Evolutionary conservation across 306 rosid genomes (phyloP).

Genomic region (Carpinus fangiana): DNA sequence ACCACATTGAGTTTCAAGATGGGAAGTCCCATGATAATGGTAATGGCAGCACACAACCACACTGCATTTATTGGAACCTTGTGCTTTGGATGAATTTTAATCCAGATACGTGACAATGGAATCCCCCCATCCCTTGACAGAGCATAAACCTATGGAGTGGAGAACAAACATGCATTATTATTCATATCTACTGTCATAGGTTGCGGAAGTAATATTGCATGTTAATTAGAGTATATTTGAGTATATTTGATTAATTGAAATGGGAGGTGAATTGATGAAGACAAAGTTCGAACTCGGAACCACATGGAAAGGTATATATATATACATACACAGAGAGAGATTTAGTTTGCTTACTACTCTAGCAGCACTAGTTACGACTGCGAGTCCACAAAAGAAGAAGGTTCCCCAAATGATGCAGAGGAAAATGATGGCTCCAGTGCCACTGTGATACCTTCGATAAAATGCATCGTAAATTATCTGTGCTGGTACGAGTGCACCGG

Average conservation of each 20-base stretch:
- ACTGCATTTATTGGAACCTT: constrained; percentile 6
- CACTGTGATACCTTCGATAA: constrained; percentile 6
- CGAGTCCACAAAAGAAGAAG: constrained; percentile 8
- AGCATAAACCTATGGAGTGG: neutral
- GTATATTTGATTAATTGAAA: no score
- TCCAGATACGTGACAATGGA: constrained; percentile 5
- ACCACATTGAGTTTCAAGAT: constrained; percentile 6
- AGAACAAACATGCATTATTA: neutral
- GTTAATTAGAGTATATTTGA: no score
- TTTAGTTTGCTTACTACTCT: constrained; percentile 6
- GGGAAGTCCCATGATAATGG: constrained; percentile 1
- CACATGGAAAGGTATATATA: no score
- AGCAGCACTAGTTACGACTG: neutral
- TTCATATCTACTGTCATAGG: neutral
- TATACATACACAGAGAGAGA: no score
- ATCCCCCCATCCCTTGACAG: constrained; percentile 9
- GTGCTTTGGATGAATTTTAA: neutral
- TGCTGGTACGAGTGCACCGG: constrained; percentile 3
- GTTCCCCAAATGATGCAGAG: constrained; percentile 10
- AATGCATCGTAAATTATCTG: constrained; percentile 9
- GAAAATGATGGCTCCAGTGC: constrained; percentile 6
- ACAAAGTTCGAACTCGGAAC: no score
- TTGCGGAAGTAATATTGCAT: neutral
- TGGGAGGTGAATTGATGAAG: no score
- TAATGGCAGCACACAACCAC: neutral